Conservation (phyloP, 1,284 basidiomycete genomes). For the Salmacisia buchloeana region DNA sequence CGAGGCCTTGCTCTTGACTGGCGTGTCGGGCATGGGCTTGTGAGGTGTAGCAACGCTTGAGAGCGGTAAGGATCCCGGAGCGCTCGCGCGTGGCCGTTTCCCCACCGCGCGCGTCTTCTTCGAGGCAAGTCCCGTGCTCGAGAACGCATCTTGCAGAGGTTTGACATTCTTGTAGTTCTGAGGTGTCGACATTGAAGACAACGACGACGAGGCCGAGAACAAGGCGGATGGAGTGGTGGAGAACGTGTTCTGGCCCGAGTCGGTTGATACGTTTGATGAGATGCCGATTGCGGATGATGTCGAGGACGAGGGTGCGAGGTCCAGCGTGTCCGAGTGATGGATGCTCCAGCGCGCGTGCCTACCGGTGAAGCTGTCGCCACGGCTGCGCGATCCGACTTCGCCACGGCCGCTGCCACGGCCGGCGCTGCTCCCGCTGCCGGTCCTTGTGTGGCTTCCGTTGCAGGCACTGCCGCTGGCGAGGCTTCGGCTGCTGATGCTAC, state of each 20-base stretch:
- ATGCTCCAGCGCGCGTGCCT: not conserved
- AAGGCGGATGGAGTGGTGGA: slow-evolving; percentile 1
- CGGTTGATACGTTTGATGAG: not conserved
- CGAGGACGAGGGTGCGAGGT: not conserved
- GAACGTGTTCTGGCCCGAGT: not conserved
- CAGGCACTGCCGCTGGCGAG: not conserved
- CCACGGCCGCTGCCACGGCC: not conserved
- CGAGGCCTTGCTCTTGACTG: slow-evolving; percentile 36
- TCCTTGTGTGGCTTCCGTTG: not conserved
- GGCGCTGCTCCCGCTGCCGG: not conserved
- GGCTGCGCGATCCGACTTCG: not conserved
- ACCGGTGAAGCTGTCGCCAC: not conserved
- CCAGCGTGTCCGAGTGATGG: not conserved
- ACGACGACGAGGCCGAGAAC: slow-evolving; percentile 2
- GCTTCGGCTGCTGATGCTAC: not conserved
- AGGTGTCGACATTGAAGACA: slow-evolving; percentile 30
- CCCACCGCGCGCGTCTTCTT: slow-evolving; percentile 25
- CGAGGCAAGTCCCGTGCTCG: slow-evolving; percentile 52
- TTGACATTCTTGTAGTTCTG: slow-evolving; percentile 53
- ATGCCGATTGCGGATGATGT: not conserved
- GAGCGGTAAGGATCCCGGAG: not conserved
- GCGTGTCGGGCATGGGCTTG: slow-evolving; percentile 52
- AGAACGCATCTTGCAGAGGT: slow-evolving; percentile 53
- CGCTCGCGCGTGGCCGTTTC: not conserved
- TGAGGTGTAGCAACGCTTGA: not conserved